Evolutionary conservation across 1,139 yeast species (phyloP).

Genomic region (Candida pseudoviswanathii): DNA sequence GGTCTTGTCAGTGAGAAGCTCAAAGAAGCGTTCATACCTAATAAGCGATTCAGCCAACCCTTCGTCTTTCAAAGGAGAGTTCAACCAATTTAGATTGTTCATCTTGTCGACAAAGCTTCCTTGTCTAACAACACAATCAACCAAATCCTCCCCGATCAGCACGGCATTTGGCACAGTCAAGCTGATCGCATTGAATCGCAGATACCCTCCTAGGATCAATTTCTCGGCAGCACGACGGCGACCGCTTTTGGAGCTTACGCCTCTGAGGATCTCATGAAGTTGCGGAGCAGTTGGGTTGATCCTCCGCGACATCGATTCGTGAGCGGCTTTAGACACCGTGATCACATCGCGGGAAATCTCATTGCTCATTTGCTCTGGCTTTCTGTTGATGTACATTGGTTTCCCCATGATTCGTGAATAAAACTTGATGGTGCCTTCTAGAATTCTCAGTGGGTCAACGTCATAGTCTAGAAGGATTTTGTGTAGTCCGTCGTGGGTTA

Average conservation of each 20-base stretch:
- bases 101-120: slow-evolving; percentile 33
- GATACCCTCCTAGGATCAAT: slow-evolving; percentile 13
- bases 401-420: slow-evolving; percentile 5
- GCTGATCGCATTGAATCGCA: slow-evolving; percentile 21
- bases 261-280: neutral
- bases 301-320: neutral
- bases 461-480: slow-evolving; percentile 26
- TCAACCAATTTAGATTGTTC: slow-evolving; percentile 32
- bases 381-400: neutral
- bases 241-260: neutral
- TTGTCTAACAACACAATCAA: slow-evolving; percentile 34
- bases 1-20: slow-evolving; percentile 16
- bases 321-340: neutral
- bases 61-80: slow-evolving; percentile 21
- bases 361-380: neutral
- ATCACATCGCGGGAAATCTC: neutral
- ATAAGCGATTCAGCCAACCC: slow-evolving; percentile 23
- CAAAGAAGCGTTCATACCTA: slow-evolving; percentile 30
- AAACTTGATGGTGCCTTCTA: slow-evolving; percentile 17
- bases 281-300: neutral
- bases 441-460: slow-evolving; percentile 9
- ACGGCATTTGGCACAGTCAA: slow-evolving; percentile 19
- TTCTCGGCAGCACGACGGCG: neutral
- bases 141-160: slow-evolving; percentile 30
- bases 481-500: slow-evolving; percentile 22